Conservation (phyloP, 768 basidiomycete species). For the Leccinum longicurvipes region DNA sequence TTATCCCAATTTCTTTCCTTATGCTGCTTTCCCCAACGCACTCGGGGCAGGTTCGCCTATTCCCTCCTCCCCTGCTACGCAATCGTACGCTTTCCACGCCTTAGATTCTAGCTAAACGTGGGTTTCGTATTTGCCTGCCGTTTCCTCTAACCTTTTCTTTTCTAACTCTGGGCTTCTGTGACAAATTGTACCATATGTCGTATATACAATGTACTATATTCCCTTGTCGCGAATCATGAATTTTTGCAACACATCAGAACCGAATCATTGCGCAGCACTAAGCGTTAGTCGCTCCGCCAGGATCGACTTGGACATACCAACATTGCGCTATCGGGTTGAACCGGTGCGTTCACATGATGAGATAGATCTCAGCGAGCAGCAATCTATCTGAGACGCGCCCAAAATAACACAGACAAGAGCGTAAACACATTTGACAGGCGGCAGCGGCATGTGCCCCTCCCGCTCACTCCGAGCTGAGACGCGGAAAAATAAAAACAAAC, state of each 20-base stretch:
- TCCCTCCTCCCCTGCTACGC: neutral
- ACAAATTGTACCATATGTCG: slow-evolving; percentile 2
- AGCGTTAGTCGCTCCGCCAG: neutral
- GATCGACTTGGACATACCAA: neutral
- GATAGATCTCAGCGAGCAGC: neutral
- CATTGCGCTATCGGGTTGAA: no score
- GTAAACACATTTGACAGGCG: neutral
- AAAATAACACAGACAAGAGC: neutral
- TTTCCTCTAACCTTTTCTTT: neutral
- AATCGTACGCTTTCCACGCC: neutral
- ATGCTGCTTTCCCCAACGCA: neutral
- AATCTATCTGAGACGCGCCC: slow-evolving; percentile 2
- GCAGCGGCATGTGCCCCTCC: neutral
- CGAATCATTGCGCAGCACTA: neutral
- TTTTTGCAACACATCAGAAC: neutral
- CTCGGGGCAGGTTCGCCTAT: neutral
- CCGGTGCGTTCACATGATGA: neutral
- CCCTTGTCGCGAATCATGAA: neutral
- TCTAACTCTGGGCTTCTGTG: neutral
- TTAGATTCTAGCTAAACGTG: slow-evolving; percentile 1
- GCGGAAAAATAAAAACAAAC: neutral
- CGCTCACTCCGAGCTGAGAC: neutral
- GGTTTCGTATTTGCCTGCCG: neutral
- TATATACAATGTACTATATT: neutral
- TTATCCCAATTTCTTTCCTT: neutral